Evolutionary conservation across 78 protist genomes (phyloP).

Genomic region (Guillardia theta): DNA sequence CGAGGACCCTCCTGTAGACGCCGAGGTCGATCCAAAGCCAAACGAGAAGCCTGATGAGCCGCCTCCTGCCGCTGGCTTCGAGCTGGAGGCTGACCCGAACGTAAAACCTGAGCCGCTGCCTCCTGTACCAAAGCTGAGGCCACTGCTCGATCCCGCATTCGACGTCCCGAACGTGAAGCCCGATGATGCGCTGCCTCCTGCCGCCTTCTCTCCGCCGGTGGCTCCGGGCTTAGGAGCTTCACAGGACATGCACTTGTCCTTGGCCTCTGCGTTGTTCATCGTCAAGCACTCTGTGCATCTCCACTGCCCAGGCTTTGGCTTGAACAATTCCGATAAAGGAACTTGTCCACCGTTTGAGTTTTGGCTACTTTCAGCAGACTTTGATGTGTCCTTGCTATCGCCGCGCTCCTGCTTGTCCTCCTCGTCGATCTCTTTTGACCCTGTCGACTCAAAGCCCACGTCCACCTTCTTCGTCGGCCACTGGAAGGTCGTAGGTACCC

Average conservation of each 20-base stretch:
- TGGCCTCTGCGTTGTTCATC: neutral
- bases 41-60: neutral
- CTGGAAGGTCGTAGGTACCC: neutral
- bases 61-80: neutral
- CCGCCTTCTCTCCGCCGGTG: neutral
- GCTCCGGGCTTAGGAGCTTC: neutral
- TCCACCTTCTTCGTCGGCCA: conserved; percentile 15
- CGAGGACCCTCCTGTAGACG: too few species aligned
- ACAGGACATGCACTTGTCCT: neutral
- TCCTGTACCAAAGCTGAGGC: neutral
- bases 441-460: conserved; percentile 5
- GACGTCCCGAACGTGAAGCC: too few species aligned
- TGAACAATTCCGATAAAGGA: neutral
- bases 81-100: neutral
- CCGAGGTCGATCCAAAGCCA: too few species aligned
- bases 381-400: too few species aligned
- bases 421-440: neutral
- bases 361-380: too few species aligned
- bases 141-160: too few species aligned
- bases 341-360: too few species aligned
- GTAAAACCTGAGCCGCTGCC: neutral
- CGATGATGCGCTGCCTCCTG: neutral
- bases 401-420: neutral
- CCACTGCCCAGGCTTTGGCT: conserved; percentile 15
- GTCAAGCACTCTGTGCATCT: neutral